Evolutionary conservation across 768 basidiomycete species (phyloP), one percentile per base, ranked within the genome.

Genomic region (Mycena kentingensis): DNA sequence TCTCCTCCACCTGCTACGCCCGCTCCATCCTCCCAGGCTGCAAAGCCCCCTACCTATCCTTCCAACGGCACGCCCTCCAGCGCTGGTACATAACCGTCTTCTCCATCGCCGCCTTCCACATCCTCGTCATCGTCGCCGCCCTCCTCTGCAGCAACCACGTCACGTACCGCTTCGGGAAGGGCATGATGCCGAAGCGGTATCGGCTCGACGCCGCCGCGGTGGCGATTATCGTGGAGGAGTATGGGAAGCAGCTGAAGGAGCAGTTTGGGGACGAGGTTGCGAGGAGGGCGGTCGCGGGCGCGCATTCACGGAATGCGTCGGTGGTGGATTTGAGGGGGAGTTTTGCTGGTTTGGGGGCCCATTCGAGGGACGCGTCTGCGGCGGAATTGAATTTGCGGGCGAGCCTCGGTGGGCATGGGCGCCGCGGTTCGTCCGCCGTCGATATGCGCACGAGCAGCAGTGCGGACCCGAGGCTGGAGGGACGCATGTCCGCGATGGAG

Each of bases 111-210:
- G 88, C 88, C 2, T 62, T 82, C 12, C 89, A 91, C 52, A 67
- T 93, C 41, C 64, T 63, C 19, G 74, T 85, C 65, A 90, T 90
- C 62, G 54, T 88, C 54, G 73, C 75, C 1, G 83, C 76, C 13
- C 68, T 92, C 49, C 67, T 92, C 44, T 92, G 87, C 66, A 84
- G 84, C 21, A 91, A 90, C 69, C 90, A 92, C 60, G 83, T 93
- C 65, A 92, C 89, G 19, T 91, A 90, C 66, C 78, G 90, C 46
- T 92, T 92, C 67, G 89, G 89, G 10, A 92, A 91, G 73, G 90
- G 90, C 53, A 84, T 91, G 83, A 90, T 87, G 78, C 90, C 89
- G 51, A 88, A 89, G 74, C 82, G 85, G 13, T 92, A 93, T 68
- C 76, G 88, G 29, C 75, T 92, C 38, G 84, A 83, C 70, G 72